Base-by-base conservation (phyloP, 2,329 filamentous ascomycete genomes). In the Saccharata proteae region DNA sequence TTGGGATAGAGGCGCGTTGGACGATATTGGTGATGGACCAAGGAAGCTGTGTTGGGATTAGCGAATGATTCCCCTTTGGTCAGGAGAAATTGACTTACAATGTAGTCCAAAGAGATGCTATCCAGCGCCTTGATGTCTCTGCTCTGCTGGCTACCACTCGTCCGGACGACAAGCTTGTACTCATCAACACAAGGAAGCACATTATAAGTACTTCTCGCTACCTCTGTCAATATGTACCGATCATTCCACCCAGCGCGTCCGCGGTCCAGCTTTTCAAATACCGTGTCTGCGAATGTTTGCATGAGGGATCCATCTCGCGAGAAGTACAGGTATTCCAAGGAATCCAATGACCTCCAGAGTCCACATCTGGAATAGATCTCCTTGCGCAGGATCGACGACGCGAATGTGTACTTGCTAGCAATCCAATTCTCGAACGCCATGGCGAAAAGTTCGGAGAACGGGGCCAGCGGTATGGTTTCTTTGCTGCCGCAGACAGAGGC, bases 241-340 rank as follows among this genome's bases (percentile, higher is more conserved):
- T 94, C 84, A 38, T 78, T 77, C 86, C 85, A 94, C 20, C 55
- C 55, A 47, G 54, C 48, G 59, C 65, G 54, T 9, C 58, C 57
- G 29, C 54, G 62, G 42, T 90, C 80, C 26, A 94, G 68, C 29
- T 79, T 75, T 34, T 77, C 71, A 47, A 93, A 93, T 1, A 94
- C 53, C 9, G 69, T 69, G 16, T 67, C 65, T 9, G 78, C 71
- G 42, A 93, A 77, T 0, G 60, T 55, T 27, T 78, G 69, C 2
- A 78, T 71, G 1, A 74, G 59, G 1, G 74, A 69, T 2, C 84
- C 81, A 43, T 94, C 76, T 11, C 71, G 71, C 55, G 80, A 79
- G 14, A 93, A 66, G 49, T 85, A 94, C 11, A 94, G 58, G 22
- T 69, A 59, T 19, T 81, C 72, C 17, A 96, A 59, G 0, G 74